Evolutionary conservation across 2,329 filamentous ascomycete species (phyloP).

Genomic region (Pleoardoris graminearum): DNA sequence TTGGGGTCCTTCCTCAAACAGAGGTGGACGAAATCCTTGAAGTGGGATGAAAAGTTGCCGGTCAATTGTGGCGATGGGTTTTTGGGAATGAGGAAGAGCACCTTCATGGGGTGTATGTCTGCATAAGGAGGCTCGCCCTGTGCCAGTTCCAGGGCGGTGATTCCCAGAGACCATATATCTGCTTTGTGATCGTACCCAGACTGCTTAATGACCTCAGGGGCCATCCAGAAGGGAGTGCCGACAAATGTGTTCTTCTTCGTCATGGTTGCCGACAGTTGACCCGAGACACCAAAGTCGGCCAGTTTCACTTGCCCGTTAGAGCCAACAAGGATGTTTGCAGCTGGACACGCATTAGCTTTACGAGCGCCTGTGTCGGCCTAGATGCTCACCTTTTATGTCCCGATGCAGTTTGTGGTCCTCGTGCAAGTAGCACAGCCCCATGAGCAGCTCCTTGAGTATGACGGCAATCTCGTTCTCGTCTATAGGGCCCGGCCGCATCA

Average conservation of each 20-base stretch:
- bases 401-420: constrained; percentile 94
- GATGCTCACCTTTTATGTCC: constrained; percentile 83
- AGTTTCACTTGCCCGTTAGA: constrained; percentile 95
- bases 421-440: constrained; percentile 91
- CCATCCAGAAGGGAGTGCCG: constrained; percentile 99
- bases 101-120: constrained; percentile 98
- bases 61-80: constrained; percentile 78
- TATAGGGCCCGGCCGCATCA: constrained; percentile 92
- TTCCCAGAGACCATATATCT: constrained; percentile 95
- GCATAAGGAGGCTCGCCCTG: constrained; percentile 92
- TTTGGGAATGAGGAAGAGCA: constrained; percentile 93
- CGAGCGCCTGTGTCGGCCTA: too few species aligned
- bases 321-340: constrained; percentile 88
- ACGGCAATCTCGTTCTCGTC: constrained; percentile 97
- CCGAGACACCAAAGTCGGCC: constrained; percentile 95
- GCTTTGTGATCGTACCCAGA: constrained; percentile 97
- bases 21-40: constrained; percentile 59
- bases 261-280: constrained; percentile 95
- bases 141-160: constrained; percentile 89
- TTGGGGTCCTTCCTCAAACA: constrained; percentile 88
- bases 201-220: constrained; percentile 97
- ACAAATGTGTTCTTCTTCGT: constrained; percentile 99
- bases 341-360: constrained; percentile 53
- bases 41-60: constrained; percentile 52
- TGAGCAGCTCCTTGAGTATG: constrained; percentile 84